Base-by-base conservation (phyloP, 345 rosid species). In the Raphanus sativus region DNA sequence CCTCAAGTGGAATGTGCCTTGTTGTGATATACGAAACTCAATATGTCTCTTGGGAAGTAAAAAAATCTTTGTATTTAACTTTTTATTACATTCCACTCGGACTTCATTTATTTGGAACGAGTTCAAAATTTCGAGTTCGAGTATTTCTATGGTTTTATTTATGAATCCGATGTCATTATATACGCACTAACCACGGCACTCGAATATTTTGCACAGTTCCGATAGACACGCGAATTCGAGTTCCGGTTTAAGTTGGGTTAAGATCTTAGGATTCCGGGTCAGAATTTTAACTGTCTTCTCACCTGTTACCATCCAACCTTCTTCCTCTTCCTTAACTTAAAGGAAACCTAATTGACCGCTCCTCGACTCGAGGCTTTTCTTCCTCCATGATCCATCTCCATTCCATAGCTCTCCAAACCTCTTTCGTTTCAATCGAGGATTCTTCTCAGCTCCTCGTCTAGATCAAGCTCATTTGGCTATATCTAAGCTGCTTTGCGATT, bases 331-430 rank as follows among this genome's bases (percentile, higher is more conserved):
- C 11, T 75, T 69, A 63, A 16, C 67, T 55, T 54, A 74, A 59
- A 0, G 10, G 69, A 50, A 42, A 63, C 69, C 79, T 76, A 52
- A 77, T 29, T 77, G 56, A 64, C 76, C 32, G 69, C 33, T 42
- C 10, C 58, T 40, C 71, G 8, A 65, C n/a, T 71, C 59, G 7
- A 21, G 64, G 59, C 5, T 56, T 42, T 21, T 60, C 29, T 8
- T 26, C 70, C 50, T 48, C 50, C 28, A 10, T 66, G 32, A 65
- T 62, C 66, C 12, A 16, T 3, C 5, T 28, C 4, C 30, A 28
- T 4, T 33, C 26, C 65, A 30, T n/a, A 29, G 24, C 65, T 63
- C 26, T 63, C 21, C 64, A 29, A 29, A 17, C 24, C 36, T 21
- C 1, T 21, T 21, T 40, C 4, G 48, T 62, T 8, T 62, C 42